These are phyloP conservation scores for Ogataea sp. DNA, from an alignment of 805 yeast genomes.

Conservation along the genomic window DNA sequence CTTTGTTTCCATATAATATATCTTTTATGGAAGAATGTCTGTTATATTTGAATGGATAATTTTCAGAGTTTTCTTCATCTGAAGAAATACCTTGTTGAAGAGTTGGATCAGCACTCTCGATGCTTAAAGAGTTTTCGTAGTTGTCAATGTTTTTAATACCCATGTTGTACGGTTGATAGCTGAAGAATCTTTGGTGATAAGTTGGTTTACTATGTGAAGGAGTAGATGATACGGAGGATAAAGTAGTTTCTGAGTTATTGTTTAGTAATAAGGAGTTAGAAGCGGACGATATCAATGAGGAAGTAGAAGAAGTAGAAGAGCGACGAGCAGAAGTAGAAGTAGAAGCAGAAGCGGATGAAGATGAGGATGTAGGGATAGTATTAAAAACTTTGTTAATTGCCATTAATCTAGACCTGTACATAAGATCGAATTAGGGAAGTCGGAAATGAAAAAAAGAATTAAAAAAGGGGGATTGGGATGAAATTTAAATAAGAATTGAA, in stretches of 20 bases:
- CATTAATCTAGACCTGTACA: not conserved
- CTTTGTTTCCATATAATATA: conserved; percentile 38
- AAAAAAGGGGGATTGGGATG: not conserved
- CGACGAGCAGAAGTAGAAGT: not conserved
- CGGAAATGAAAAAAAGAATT: not conserved
- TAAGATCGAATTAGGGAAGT: not conserved
- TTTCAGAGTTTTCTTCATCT: not conserved
- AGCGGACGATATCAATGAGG: too few relatives aligned
- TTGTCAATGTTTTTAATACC: conserved; percentile 17
- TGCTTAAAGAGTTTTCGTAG: conserved; percentile 7
- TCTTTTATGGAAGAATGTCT: conserved; percentile 42
- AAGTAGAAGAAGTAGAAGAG: too few relatives aligned
- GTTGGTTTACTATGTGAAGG: not conserved
- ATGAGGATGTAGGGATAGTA: not conserved
- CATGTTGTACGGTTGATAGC: conserved; percentile 7
- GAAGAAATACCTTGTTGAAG: too few relatives aligned
- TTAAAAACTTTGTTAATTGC: not conserved
- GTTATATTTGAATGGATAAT: conserved; percentile 33
- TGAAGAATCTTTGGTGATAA: not conserved
- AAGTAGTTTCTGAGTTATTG: too few relatives aligned
- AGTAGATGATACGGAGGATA: too few relatives aligned
- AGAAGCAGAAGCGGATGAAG: not conserved
- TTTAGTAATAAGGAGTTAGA: too few relatives aligned
- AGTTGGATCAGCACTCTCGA: too few relatives aligned
- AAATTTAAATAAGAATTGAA: too few relatives aligned